Conservation (phyloP, 495 filamentous ascomycete genomes). For the Ascodesmis nigricans region DNA sequence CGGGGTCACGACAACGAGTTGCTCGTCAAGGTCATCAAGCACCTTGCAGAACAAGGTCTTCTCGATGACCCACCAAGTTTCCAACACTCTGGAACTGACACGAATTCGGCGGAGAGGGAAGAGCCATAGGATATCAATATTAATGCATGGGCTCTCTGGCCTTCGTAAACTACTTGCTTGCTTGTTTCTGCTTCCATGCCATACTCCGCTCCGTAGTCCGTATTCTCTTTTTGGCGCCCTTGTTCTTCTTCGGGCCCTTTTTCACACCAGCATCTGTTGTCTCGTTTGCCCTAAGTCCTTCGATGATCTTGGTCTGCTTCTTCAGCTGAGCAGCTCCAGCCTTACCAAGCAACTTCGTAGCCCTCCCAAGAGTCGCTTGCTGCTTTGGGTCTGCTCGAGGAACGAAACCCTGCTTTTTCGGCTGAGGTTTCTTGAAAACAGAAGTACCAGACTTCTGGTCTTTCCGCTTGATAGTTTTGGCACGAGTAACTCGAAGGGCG, state of each 20-base stretch:
- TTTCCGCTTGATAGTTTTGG: constrained; percentile 55
- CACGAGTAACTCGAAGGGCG: constrained; percentile 65
- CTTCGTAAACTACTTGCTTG: constrained; percentile 26
- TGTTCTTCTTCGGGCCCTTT: constrained; percentile 36
- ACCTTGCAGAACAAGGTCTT: constrained; percentile 13
- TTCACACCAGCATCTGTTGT: constrained; percentile 41
- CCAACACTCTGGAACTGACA: constrained; percentile 5
- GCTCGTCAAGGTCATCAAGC: constrained; percentile 15
- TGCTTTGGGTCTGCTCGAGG: constrained; percentile 43
- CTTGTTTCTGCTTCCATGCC: constrained; percentile 41
- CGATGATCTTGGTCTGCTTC: constrained; percentile 40
- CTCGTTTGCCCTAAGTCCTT: constrained; percentile 61
- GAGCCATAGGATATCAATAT: no score
- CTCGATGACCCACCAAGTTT: constrained; percentile 6
- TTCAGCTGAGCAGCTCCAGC: constrained; percentile 49
- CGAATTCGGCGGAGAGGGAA: no score
- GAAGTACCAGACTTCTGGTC: constrained; percentile 22
- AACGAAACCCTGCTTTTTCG: constrained; percentile 32
- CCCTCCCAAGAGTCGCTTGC: constrained; percentile 55
- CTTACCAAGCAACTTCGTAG: constrained; percentile 58
- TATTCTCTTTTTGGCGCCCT: constrained; percentile 31
- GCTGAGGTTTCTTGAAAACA: constrained; percentile 11
- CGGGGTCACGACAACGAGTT: constrained; percentile 17
- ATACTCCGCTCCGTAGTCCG: constrained; percentile 36
- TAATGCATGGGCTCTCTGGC: no score